Conservation (phyloP, 2,329 filamentous ascomycete species). For the Sporothrix curviconia region DNA sequence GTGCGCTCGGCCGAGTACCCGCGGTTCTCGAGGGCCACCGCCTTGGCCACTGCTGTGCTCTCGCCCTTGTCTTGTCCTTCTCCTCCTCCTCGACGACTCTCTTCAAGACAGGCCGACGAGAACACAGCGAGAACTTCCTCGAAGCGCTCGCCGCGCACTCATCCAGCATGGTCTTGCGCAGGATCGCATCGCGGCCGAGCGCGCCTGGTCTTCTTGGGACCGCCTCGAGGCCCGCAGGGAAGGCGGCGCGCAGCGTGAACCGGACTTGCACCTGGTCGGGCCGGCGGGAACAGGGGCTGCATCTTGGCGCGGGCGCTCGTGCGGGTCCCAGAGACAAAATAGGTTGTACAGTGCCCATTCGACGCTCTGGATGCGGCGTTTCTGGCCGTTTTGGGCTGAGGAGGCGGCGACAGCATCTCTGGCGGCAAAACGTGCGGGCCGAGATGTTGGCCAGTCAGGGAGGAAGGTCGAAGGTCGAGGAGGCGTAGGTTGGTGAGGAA, state of each 20-base stretch:
- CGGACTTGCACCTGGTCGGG: constrained; percentile 85
- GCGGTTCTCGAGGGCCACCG: constrained; percentile 52
- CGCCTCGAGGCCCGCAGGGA: constrained; percentile 74
- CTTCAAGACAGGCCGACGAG: constrained; percentile 73
- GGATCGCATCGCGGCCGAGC: constrained; percentile 68
- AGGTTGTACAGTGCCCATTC: constrained; percentile 92
- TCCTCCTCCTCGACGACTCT: constrained; percentile 46
- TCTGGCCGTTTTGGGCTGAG: constrained; percentile 72
- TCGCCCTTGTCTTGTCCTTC: too few relatives aligned
- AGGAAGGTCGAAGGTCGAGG: constrained; percentile 67
- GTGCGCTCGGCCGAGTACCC: constrained; percentile 49
- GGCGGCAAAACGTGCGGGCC: constrained; percentile 59
- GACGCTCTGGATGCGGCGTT: constrained; percentile 71
- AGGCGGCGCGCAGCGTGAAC: constrained; percentile 78
- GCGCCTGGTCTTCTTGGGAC: constrained; percentile 84
- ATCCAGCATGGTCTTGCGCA: constrained; percentile 93
- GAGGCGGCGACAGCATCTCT: constrained; percentile 58
- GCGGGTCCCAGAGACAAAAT: constrained; percentile 75
- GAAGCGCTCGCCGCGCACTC: constrained; percentile 86
- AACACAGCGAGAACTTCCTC: constrained; percentile 81
- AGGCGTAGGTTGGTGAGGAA: constrained; percentile 81
- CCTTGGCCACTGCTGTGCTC: constrained; percentile 35
- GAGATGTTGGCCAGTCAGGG: constrained; percentile 69
- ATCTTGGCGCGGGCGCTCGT: constrained; percentile 71
- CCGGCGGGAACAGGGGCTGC: constrained; percentile 81